Base-by-base conservation (phyloP, 2,329 filamentous ascomycete species). In the Microsporum canis region DNA sequence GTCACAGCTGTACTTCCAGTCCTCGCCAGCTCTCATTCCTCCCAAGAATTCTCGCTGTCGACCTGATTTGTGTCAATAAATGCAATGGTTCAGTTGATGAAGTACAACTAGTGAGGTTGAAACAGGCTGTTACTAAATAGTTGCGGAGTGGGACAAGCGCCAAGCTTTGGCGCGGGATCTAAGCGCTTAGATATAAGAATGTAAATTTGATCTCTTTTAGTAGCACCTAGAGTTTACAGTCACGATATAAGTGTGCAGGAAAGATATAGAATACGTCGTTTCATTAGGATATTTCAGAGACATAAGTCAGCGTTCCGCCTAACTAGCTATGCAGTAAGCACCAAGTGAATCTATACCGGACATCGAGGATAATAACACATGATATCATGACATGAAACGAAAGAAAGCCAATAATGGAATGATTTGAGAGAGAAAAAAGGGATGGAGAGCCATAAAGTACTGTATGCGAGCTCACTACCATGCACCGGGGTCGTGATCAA, bases 401-500 rank as follows among this genome's bases (percentile, higher is more conserved):
- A 27, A 27, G 43, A 10, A 27, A 10, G 8, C n/a, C 2, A 27
- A 27, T 8, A 12, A 10, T 23, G 7, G 3, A 29, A 5, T 10
- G 23, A 2, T 2, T 31, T 27, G 27, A 29, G 45, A 3, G 23
- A 31, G 45, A 12, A 39, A 8, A 39, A 12, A 3, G 1, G 34
- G 10, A 36, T 39, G 38, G 8, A 12, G 34, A 36, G 5, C 17
- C 10, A 10, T 7, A 29, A 29, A 29, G 43, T 2, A 33, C 12
- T 27, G n/a, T 5, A n/a, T 0, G 27, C 4, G 33, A 4, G 34
- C 36, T 38, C 17, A 27, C 72, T 65, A 85, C 83, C 83, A 86
- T 33, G 89, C 83, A 61, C 88, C 86, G 68, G 85, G 83, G 75
- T 96, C 91, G 65, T 85, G 83, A 76, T 99, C 94, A 75, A 99